Evolutionary conservation across 148 eudicot species (phyloP).

Genomic region (Euryodendron excelsum): DNA sequence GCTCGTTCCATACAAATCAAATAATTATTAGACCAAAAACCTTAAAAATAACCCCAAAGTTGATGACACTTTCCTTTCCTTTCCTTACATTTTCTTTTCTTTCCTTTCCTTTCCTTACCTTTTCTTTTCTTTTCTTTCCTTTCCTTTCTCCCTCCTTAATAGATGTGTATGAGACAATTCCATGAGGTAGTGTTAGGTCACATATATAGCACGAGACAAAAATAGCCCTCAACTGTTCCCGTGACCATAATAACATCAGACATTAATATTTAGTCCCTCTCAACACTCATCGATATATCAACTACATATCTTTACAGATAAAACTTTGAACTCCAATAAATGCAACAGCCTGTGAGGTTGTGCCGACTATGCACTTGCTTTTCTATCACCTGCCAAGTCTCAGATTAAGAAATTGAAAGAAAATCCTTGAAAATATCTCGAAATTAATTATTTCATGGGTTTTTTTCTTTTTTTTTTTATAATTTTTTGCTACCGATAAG

Average conservation of each 20-base stretch:
- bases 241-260: slow-evolving; percentile 6
- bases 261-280: background rate
- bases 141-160: no score
- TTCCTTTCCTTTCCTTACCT: no score
- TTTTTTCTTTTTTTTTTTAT: background rate
- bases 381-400: background rate
- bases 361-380: background rate
- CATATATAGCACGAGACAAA: background rate
- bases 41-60: no score
- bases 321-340: slow-evolving; percentile 12
- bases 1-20: no score
- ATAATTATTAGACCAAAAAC: no score
- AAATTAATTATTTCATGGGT: no score
- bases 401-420: background rate
- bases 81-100: no score
- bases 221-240: slow-evolving; percentile 1
- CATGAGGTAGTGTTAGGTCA: slow-evolving; percentile 6
- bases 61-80: no score
- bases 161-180: background rate
- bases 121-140: no score
- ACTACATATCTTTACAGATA: background rate
- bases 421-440: background rate
- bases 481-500: background rate
- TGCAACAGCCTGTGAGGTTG: slow-evolving; percentile 14
- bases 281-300: background rate